Conservation (phyloP, 1,139 yeast genomes). For the Hemisphaericaspora xylofermentans region DNA sequence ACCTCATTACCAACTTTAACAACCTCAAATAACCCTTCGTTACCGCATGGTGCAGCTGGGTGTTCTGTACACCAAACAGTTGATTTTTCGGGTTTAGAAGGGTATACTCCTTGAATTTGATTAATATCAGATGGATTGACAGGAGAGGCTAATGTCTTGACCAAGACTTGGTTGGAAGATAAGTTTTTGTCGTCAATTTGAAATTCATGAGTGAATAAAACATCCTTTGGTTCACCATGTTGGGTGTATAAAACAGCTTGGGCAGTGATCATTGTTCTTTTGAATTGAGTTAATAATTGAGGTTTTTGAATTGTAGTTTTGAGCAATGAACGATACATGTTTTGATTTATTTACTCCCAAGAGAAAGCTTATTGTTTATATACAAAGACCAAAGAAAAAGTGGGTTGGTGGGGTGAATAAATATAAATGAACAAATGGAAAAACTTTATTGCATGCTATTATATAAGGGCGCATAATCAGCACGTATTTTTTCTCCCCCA, state of each 20-base stretch:
- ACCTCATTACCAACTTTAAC: slow-evolving; percentile 64
- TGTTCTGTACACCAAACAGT: slow-evolving; percentile 31
- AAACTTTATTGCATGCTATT: no score
- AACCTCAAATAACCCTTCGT: slow-evolving; percentile 90
- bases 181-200: slow-evolving; percentile 47
- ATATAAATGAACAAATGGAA: no score
- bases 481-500: no score
- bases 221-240: slow-evolving; percentile 63
- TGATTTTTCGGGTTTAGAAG: slow-evolving; percentile 36
- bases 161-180: slow-evolving; percentile 46
- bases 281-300: slow-evolving; percentile 12
- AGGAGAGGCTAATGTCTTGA: slow-evolving; percentile 79
- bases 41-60: slow-evolving; percentile 41
- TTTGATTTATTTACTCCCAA: not conserved
- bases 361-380: not conserved
- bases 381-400: not conserved
- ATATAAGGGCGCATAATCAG: no score
- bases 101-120: slow-evolving; percentile 43
- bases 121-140: slow-evolving; percentile 52
- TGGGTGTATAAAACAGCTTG: slow-evolving; percentile 57
- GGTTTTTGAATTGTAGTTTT: slow-evolving; percentile 6
- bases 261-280: slow-evolving; percentile 48
- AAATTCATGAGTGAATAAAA: slow-evolving; percentile 51
- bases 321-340: slow-evolving; percentile 9
- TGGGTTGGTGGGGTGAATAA: not conserved